Percentiles rank a stretch among this genome's conserved stretches.
These are phyloP conservation scores for Ottelia alismoides DNA, from an alignment of 106 monocot genomes.

Conservation along the genomic window DNA sequence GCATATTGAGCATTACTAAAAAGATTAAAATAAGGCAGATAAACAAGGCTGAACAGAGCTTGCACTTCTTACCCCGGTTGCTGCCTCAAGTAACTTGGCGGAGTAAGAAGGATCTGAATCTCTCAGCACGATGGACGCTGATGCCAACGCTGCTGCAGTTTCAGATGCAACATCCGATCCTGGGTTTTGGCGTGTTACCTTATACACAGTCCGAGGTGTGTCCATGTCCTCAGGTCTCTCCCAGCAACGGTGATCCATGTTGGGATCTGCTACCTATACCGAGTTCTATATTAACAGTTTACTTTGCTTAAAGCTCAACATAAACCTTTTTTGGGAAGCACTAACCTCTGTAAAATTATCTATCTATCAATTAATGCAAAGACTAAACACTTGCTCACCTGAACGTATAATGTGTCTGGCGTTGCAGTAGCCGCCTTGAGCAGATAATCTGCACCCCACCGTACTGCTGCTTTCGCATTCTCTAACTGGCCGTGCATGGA, in stretches of 20 bases:
- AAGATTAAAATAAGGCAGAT: too few species aligned
- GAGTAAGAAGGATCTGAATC: slow-evolving; percentile 42
- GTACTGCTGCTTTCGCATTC: slow-evolving; percentile 42
- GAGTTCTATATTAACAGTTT: too few species aligned
- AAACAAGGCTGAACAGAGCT: too few species aligned
- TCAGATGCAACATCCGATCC: slow-evolving; percentile 73
- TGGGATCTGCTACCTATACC: slow-evolving; percentile 65
- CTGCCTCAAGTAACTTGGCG: slow-evolving; percentile 25
- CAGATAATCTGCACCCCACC: slow-evolving; percentile 67
- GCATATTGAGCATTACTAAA: too few species aligned
- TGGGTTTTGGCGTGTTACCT: slow-evolving; percentile 44
- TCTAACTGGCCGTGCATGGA: slow-evolving; percentile 35
- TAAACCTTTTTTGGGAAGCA: too few species aligned
- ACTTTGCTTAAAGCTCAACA: too few species aligned
- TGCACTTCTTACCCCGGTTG: too few species aligned
- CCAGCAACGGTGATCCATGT: slow-evolving; percentile 68
- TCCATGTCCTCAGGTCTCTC: slow-evolving; percentile 91
- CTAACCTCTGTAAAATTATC: too few species aligned
- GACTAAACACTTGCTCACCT: slow-evolving; percentile 22
- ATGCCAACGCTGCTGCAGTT: slow-evolving; percentile 63
- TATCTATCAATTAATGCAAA: too few species aligned
- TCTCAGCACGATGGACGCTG: slow-evolving; percentile 59
- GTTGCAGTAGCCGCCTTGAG: slow-evolving; percentile 50
- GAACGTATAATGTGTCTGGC: slow-evolving; percentile 43
- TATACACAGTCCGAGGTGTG: slow-evolving; percentile 55